Base-by-base conservation (phyloP, 805 yeast species). In the Monosporozyma siamensis region DNA sequence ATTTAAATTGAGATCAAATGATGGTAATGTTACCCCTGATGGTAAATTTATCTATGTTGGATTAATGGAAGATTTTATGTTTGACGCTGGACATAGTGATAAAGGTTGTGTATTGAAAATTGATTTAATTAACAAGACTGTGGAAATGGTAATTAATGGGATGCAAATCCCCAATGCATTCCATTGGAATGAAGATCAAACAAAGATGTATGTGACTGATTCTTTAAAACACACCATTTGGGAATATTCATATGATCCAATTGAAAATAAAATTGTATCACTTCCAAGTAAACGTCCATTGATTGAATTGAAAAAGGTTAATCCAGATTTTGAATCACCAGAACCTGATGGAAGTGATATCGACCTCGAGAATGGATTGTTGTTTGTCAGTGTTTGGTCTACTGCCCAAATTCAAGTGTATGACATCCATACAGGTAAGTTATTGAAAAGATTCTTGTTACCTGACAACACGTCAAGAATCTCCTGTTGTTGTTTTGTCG, bases 291-390 rank as follows among this genome's bases (percentile, higher is more conserved):
- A 59, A 55, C 38, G 18, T 23, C 15, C 14, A 23, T 69, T 69
- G 47, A 63, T 77, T 40, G 61, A 68, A 12, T 52, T 69, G 22
- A 60, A 53, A 44, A 63, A 37, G 25, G 27, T 43, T 11, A 48
- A 51, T 29, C 41, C 49, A 34, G 42, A 27, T 0, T 49, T 51
- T 40, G 60, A 54, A 15, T 55, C 63, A 4, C 75, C 80, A 7
- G 92, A 78, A 50, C 95, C 95, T 0, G 97, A 88, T 59, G 97
- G 97, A 17, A 70, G 82, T 49, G 67, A 79, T 21, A 63, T 82
- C 48, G 76, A 82, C 34, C 61, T 52, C 4, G 58, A 58, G 18
- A 60, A 68, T 26, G 80, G 77, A 7, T 68, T 73, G 41, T 55
- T 88, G 31, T 82, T 74, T 63, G 67, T 78, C 4, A 83, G 94